These are phyloP conservation scores for Populus deltoides DNA, from an alignment of 345 rosid species.

Conservation along the genomic window DNA sequence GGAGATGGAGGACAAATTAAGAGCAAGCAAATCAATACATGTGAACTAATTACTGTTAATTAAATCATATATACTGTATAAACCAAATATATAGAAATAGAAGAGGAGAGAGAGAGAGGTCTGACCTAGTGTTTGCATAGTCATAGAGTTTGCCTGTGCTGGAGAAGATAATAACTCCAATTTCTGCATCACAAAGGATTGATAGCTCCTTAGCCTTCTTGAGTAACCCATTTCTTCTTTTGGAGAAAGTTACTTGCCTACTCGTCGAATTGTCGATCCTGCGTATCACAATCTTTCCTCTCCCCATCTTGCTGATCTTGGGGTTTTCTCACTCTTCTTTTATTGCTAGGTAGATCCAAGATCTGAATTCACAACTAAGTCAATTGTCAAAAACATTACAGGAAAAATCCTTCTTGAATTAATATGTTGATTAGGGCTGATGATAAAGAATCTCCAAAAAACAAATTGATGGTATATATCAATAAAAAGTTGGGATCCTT, in stretches of 20 bases:
- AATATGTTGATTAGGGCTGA: not conserved
- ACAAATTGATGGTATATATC: not conserved
- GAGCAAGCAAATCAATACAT: not conserved
- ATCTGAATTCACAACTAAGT: slow-evolving; percentile 2
- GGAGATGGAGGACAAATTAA: not conserved
- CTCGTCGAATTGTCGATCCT: slow-evolving; percentile 59
- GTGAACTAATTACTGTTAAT: not conserved
- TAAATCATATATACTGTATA: not conserved
- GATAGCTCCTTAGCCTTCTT: slow-evolving; percentile 54
- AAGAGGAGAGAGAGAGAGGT: not conserved
- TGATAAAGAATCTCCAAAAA: not conserved
- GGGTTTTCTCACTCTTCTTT: not conserved
- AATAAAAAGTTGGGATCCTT: not conserved
- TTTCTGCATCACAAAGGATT: slow-evolving; percentile 53
- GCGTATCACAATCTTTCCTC: slow-evolving; percentile 54
- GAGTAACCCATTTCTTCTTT: slow-evolving; percentile 47
- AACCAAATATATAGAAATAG: not conserved
- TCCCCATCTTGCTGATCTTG: slow-evolving; percentile 41
- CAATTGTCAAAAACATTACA: not conserved
- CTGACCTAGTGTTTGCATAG: slow-evolving; percentile 50
- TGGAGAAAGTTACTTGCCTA: slow-evolving; percentile 58
- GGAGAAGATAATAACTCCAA: slow-evolving; percentile 50
- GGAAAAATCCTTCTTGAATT: not conserved
- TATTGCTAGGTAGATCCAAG: slow-evolving; percentile 12
- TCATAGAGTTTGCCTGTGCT: slow-evolving; percentile 55